Percentiles rank a stretch among this genome's conserved stretches.
Evolutionary conservation across 2,329 filamentous ascomycete genomes (phyloP).

Genomic region (Pseudogymnoascus sp.): DNA sequence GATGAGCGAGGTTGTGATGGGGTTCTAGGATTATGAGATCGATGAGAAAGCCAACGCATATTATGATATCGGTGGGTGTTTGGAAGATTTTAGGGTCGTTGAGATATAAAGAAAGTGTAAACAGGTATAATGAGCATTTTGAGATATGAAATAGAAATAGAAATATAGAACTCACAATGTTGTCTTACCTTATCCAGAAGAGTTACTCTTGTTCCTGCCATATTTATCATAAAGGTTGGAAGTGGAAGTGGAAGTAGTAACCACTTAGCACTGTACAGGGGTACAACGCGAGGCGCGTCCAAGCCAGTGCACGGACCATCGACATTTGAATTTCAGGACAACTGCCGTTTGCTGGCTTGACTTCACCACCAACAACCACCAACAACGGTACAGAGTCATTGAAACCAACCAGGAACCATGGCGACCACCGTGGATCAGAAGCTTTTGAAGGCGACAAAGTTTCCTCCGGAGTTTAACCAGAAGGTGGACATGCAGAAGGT

Average conservation of each 20-base stretch:
- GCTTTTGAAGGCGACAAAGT: slow-evolving; percentile 84
- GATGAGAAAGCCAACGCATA: not conserved
- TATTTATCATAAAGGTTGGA: not conserved
- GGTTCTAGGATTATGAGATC: not conserved
- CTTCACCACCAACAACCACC: not conserved
- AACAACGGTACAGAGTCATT: slow-evolving; percentile 10
- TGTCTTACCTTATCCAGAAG: not conserved
- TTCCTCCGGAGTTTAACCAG: slow-evolving; percentile 84
- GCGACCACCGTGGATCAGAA: slow-evolving; percentile 81
- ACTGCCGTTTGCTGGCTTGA: not conserved
- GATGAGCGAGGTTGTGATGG: not conserved
- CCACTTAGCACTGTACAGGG: not conserved
- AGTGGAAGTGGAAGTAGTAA: not conserved
- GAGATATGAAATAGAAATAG: not conserved
- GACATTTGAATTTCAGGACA: slow-evolving; percentile 1
- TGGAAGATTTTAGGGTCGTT: not conserved
- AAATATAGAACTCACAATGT: not conserved
- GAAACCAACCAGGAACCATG: slow-evolving; percentile 43
- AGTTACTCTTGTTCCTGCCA: not conserved
- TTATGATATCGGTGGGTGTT: not conserved
- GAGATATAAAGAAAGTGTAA: not conserved
- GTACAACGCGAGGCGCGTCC: not conserved
- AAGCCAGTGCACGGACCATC: not conserved
- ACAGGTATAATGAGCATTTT: not conserved
- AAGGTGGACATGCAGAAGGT: slow-evolving; percentile 98